Percentiles rank a stretch among this genome's conserved stretches.
phyloP scores from a whole-genome alignment of 2,329 filamentous ascomycete genomes.

The Nigrospora oryzae region DNA sequence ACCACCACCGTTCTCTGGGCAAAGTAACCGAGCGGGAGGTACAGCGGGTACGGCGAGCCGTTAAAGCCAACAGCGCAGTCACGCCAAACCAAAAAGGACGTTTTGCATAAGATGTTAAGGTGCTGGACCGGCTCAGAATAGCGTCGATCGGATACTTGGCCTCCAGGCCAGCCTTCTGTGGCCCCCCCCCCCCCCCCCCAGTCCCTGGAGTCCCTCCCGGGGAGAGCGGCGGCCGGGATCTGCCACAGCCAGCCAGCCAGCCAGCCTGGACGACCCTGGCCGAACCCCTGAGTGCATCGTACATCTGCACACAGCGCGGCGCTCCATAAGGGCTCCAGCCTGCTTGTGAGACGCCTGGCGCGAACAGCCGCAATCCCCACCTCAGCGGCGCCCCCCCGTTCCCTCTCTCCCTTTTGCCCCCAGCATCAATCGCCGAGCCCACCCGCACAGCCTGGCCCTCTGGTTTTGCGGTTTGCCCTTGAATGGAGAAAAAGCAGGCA shows the following conservation, averaged over 20 bases:
- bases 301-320: not conserved
- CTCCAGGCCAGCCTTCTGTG: not conserved
- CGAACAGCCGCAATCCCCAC: not conserved
- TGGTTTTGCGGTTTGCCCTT: too few species aligned
- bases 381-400: not conserved
- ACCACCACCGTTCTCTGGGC: constrained; percentile 1
- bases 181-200: too few species aligned
- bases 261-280: too few species aligned
- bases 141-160: constrained; percentile 5
- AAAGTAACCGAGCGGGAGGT: not conserved
- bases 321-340: not conserved
- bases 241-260: too few species aligned
- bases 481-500: too few species aligned
- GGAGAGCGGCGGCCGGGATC: too few species aligned
- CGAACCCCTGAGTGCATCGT: too few species aligned
- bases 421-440: too few species aligned
- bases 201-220: too few species aligned
- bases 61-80: constrained; percentile 2
- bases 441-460: too few species aligned
- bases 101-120: constrained; percentile 7
- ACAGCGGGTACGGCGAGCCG: constrained; percentile 4
- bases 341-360: not conserved
- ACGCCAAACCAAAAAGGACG: constrained; percentile 7
- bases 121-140: constrained; percentile 4
- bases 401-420: too few species aligned